Evolutionary conservation across 805 yeast genomes (phyloP).

Genomic region (Ogataea degrootiae): DNA sequence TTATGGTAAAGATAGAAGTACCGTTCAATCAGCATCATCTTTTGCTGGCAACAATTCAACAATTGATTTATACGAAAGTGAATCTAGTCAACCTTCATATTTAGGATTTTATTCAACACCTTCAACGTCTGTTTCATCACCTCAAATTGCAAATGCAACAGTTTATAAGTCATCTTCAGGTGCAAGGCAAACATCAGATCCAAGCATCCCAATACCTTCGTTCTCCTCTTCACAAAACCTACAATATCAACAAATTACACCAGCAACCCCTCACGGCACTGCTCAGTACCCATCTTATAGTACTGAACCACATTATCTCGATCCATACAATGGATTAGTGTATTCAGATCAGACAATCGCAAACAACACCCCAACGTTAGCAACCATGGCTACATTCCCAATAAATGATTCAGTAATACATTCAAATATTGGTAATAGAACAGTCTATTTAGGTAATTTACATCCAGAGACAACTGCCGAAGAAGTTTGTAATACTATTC

Average conservation of each 20-base stretch:
- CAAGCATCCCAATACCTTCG: constrained; percentile 1
- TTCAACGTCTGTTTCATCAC: constrained; percentile 24
- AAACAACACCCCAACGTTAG: neutral
- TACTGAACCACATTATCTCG: constrained; percentile 1
- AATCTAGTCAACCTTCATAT: constrained; percentile 4
- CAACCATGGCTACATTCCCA: neutral
- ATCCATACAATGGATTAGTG: constrained; percentile 8
- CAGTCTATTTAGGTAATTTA: constrained; percentile 64
- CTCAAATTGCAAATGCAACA: constrained; percentile 12
- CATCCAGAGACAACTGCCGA: constrained; percentile 62
- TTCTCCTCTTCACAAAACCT: neutral
- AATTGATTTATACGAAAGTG: constrained; percentile 5
- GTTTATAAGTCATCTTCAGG: constrained; percentile 7
- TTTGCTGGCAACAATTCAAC: constrained; percentile 1
- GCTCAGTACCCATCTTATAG: constrained; percentile 1
- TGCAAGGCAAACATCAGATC: constrained; percentile 2
- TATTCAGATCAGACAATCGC: constrained; percentile 4
- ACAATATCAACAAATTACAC: neutral
- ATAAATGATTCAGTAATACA: neutral
- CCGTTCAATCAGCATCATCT: neutral
- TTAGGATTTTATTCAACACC: constrained; percentile 22
- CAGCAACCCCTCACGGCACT: neutral
- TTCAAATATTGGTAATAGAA: constrained; percentile 46
- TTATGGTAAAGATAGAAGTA: constrained; percentile 27
- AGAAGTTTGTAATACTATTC: constrained; percentile 68